phyloP scores from a whole-genome alignment of 2,329 filamentous ascomycete genomes.

The Fusarium marasasianum region DNA sequence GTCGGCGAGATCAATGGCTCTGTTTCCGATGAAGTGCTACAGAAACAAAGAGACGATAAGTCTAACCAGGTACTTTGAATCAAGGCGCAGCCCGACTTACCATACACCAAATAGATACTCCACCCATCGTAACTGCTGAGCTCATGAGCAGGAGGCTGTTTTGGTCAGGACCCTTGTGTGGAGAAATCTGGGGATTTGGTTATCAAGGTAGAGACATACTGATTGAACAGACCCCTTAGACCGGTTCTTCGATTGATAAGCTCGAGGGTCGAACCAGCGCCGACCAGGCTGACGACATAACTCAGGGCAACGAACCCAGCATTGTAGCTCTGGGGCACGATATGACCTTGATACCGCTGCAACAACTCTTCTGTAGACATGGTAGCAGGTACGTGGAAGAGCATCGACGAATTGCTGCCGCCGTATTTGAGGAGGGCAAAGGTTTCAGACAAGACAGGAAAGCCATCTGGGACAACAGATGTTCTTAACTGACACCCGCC shows the following conservation, averaged over 20 bases:
- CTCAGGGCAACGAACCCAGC: slow-evolving; percentile 76
- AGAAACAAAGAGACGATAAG: not conserved
- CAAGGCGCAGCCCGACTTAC: slow-evolving; percentile 45
- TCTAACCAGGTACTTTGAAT: not conserved
- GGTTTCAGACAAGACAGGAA: not conserved
- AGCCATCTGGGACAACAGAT: slow-evolving; percentile 18
- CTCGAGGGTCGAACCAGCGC: slow-evolving; percentile 82
- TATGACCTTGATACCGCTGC: slow-evolving; percentile 53
- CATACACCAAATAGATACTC: slow-evolving; percentile 79
- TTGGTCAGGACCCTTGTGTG: slow-evolving; percentile 1
- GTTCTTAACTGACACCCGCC: slow-evolving; percentile 32
- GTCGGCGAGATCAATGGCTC: slow-evolving; percentile 75
- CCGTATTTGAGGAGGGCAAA: slow-evolving; percentile 13
- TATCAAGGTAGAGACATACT: slow-evolving; percentile 57
- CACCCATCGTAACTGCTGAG: slow-evolving; percentile 76
- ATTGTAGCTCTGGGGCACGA: slow-evolving; percentile 61
- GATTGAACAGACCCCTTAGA: slow-evolving; percentile 73
- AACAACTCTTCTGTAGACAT: slow-evolving; percentile 48
- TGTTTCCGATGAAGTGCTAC: slow-evolving; percentile 73
- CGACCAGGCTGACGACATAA: slow-evolving; percentile 79
- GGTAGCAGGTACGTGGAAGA: slow-evolving; percentile 11
- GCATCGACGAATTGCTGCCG: slow-evolving; percentile 19
- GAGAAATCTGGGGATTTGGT: not conserved
- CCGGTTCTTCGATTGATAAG: slow-evolving; percentile 81
- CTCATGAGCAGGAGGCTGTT: slow-evolving; percentile 69